Evolutionary conservation across 2,329 filamentous ascomycete species (phyloP).

Genomic region (Purpureocillium takamizusanense): DNA sequence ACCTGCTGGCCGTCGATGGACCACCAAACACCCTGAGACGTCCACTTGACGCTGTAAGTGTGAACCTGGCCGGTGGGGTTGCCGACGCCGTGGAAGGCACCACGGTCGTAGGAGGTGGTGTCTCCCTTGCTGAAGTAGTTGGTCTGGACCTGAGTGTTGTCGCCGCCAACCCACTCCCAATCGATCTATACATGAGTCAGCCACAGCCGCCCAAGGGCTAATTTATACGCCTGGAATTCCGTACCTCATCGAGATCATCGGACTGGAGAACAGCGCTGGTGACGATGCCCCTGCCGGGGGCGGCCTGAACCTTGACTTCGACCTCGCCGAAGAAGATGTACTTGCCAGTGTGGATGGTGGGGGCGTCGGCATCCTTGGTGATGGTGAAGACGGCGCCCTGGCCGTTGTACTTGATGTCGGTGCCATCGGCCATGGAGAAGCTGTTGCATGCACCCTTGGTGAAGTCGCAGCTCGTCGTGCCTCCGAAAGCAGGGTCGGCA

Average conservation of each 20-base stretch:
- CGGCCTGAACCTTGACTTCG: conserved; percentile 68
- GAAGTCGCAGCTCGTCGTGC: conserved; percentile 57
- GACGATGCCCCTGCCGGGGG: conserved; percentile 76
- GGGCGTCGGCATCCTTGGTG: conserved; percentile 52
- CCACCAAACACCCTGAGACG: conserved; percentile 53
- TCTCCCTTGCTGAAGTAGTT: conserved; percentile 80
- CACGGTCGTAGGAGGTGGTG: conserved; percentile 62
- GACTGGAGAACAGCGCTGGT: conserved; percentile 87
- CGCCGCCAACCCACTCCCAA: conserved; percentile 84
- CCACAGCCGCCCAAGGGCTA: too few relatives aligned
- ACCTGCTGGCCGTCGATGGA: conserved; percentile 51
- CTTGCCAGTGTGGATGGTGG: conserved; percentile 68
- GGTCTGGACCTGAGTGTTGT: conserved; percentile 60
- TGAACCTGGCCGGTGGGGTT: conserved; percentile 42
- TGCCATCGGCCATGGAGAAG: conserved; percentile 38
- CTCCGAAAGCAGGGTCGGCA: conserved; percentile 67
- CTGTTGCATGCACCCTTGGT: conserved; percentile 57
- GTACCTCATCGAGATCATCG: conserved; percentile 63
- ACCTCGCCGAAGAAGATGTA: conserved; percentile 97
- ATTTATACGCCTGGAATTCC: too few relatives aligned
- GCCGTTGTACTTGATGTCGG: conserved; percentile 35
- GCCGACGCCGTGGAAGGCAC: conserved; percentile 49
- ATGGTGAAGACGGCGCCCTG: conserved; percentile 57
- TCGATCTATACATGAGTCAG: conserved; percentile 76
- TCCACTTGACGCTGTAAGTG: conserved; percentile 64